Conservation (phyloP, 2,329 filamentous ascomycete genomes). For the Phyllosticta citribraziliensis region DNA sequence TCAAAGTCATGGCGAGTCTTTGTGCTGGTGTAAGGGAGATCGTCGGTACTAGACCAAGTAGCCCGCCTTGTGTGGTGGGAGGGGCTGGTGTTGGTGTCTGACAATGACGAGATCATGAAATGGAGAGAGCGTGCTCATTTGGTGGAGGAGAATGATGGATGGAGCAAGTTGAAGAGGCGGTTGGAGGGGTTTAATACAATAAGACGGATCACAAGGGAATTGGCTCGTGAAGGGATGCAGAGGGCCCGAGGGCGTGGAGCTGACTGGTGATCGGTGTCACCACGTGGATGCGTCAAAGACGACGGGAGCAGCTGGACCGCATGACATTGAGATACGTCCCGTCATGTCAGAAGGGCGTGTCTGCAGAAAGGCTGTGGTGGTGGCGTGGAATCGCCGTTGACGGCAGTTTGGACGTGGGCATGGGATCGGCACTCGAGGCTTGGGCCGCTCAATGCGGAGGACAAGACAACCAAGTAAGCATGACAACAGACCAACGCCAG, state of each 20-base stretch:
- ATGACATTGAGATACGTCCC: neutral
- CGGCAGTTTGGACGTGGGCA: neutral
- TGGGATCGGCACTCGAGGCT: neutral
- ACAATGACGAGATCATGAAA: conserved; percentile 4
- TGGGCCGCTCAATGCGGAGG: neutral
- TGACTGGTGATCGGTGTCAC: neutral
- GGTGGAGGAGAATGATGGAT: neutral
- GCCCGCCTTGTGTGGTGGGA: conserved; percentile 5
- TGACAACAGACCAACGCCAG: neutral
- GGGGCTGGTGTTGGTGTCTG: neutral
- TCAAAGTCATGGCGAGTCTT: conserved; percentile 19
- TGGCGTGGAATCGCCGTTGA: neutral
- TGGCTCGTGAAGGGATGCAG: conserved; percentile 4
- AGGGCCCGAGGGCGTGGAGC: neutral
- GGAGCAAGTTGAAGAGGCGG: neutral
- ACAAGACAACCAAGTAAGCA: neutral
- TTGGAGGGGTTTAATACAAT: neutral
- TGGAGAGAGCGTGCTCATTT: neutral
- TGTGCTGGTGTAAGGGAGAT: neutral
- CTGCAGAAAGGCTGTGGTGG: neutral
- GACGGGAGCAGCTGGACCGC: neutral
- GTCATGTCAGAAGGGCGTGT: neutral
- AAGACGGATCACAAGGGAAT: neutral
- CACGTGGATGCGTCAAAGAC: neutral
- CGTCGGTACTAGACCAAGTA: conserved; percentile 4